Base-by-base conservation (phyloP, 2,329 filamentous ascomycete species). In the Ascochyta viciae-villosae region DNA sequence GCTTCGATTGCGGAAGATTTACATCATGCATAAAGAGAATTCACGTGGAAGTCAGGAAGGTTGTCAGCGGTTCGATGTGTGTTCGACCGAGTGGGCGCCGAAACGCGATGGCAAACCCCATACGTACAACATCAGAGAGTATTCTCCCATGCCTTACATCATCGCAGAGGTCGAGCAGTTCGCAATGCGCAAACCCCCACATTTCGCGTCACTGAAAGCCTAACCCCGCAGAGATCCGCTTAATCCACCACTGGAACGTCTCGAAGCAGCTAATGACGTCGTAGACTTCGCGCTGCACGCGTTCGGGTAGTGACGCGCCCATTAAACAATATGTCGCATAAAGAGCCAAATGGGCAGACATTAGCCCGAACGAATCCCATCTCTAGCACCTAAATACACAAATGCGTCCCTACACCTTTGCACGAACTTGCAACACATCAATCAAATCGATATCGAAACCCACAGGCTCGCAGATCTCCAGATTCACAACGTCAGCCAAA, bases 321-420 rank as follows among this genome's bases (percentile, higher is more conserved):
- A 13, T n/a, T 8, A 39, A 24, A 13, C 19, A 26, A 10, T 24
- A 16, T 24, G 19, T n/a, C 23, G 27, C 48, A 51, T 56, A 56
- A 51, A 56, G 53, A 16, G 37, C 34, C 34, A 43, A 13, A 31
- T 31, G 13, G 29, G 29, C 29, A 6, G 13, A 13, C 13, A 12
- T 15, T 31, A 31, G 29, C 13, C 29, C 29, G 29, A 31, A 6
- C 13, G 9, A 31, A 10, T 13, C 10, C 10, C 29, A 31, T 15
- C 12, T 31, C 29, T 12, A 23, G 12, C 19, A 15, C 6, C 23
- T 31, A 13, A 16, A 34, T 10, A 23, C 15, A 48, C 27, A 42
- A 51, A 68, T 68, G 66, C 64, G 66, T 57, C 58, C 63, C 50
- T 61, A 60, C 29, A 57, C 54, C n/a, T 37, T 54, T 33, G 23